Percentiles rank a stretch among this genome's conserved stretches.
phyloP scores from a whole-genome alignment of 495 filamentous ascomycete species.

The Saxophila tyrrhenica region DNA sequence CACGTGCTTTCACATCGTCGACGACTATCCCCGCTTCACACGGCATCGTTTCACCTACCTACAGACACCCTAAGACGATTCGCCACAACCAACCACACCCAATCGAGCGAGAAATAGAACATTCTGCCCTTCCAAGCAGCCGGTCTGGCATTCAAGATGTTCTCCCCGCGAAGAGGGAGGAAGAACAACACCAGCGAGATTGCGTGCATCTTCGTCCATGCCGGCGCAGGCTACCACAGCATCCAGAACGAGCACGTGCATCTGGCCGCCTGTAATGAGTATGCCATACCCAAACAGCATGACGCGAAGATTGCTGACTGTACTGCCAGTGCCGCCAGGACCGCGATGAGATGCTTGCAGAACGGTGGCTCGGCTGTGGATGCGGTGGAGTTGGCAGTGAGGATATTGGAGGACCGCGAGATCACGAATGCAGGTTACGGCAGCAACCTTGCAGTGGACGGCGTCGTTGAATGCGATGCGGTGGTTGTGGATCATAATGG shows the following conservation, averaged over 20 bases:
- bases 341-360: constrained; percentile 67
- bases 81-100: too few species aligned
- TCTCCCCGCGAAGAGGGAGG: constrained; percentile 20
- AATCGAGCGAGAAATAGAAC: too few species aligned
- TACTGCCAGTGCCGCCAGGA: constrained; percentile 55
- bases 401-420: constrained; percentile 76
- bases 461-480: constrained; percentile 87
- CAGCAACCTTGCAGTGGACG: constrained; percentile 86
- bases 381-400: constrained; percentile 86
- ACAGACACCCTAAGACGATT: too few species aligned
- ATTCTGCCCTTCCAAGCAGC: not conserved
- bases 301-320: constrained; percentile 3
- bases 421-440: constrained; percentile 96
- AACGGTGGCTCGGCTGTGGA: constrained; percentile 71
- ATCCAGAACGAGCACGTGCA: constrained; percentile 69
- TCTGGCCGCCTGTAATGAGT: constrained; percentile 78
- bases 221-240: constrained; percentile 92
- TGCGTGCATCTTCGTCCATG: constrained; percentile 84
- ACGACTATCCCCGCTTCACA: too few species aligned
- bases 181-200: constrained; percentile 32
- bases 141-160: constrained; percentile 16
- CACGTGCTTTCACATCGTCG: not conserved
- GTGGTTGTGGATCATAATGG: constrained; percentile 83
- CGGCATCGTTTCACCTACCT: too few species aligned
- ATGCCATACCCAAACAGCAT: constrained; percentile 26